Conservation (phyloP, 2,329 filamentous ascomycete genomes). For the Aspergillus vadensis region DNA sequence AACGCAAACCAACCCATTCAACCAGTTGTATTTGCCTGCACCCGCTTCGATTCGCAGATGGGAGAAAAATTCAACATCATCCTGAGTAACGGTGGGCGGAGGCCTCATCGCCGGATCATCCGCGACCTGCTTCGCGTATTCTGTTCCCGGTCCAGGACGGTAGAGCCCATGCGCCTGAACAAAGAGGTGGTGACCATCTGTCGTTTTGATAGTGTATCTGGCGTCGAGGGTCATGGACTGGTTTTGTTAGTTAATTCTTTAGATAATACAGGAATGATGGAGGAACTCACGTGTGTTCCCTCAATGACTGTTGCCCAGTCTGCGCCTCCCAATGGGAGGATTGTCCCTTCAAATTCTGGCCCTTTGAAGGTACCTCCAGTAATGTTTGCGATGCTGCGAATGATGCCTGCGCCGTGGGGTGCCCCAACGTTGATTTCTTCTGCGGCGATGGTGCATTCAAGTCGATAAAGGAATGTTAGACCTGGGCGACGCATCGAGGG, state of each 20-base stretch:
- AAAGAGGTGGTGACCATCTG: constrained; percentile 25
- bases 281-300: constrained; percentile 23
- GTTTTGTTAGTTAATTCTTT: constrained; percentile 21
- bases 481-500: constrained; percentile 27
- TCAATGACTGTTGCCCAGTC: constrained; percentile 29
- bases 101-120: constrained; percentile 15
- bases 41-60: constrained; percentile 28
- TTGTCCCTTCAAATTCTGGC: constrained; percentile 22
- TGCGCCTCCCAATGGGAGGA: constrained; percentile 26
- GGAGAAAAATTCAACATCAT: constrained; percentile 30
- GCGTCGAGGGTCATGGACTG: constrained; percentile 29
- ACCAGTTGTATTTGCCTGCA: constrained; percentile 26
- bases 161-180: constrained; percentile 31
- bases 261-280: constrained; percentile 2
- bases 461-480: constrained; percentile 25
- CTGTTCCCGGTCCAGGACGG: constrained; percentile 25
- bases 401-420: constrained; percentile 23
- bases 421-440: constrained; percentile 28
- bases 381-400: constrained; percentile 27
- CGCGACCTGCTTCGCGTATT: constrained; percentile 26
- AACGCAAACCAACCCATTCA: constrained; percentile 30
- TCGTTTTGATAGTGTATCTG: constrained; percentile 26
- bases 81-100: constrained; percentile 21
- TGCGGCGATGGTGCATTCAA: constrained; percentile 26
- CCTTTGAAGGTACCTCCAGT: constrained; percentile 27